A percentile compares a stretch with the other conserved stretches of the same genome.
Evolutionary conservation across 345 rosid species (phyloP).

Genomic region (Sisymbrium irio): DNA sequence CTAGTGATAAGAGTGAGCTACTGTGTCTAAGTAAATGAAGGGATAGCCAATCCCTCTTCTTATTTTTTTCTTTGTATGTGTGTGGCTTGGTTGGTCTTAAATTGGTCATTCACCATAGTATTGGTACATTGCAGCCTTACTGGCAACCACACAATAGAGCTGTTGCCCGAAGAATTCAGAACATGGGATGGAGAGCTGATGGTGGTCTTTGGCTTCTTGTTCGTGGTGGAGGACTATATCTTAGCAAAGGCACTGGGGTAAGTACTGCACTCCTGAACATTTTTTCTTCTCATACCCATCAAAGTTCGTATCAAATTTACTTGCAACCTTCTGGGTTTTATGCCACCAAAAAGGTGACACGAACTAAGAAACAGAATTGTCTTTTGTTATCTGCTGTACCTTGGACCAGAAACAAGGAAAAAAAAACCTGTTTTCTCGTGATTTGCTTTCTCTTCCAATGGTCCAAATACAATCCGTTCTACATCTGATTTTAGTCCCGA

Average conservation of each 20-base stretch:
- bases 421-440: not conserved
- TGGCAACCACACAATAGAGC: slow-evolving; percentile 99
- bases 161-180: slow-evolving; percentile 90
- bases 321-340: not conserved
- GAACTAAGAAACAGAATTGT: not conserved
- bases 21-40: not conserved
- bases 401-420: not conserved
- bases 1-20: not conserved
- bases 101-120: not conserved
- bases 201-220: slow-evolving; percentile 99
- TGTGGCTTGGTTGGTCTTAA: slow-evolving; percentile 13
- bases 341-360: not conserved
- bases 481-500: not conserved
- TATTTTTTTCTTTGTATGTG: not conserved
- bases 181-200: slow-evolving; percentile 99
- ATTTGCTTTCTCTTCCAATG: not conserved
- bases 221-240: slow-evolving; percentile 97
- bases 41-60: not conserved
- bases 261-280: slow-evolving; percentile 12
- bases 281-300: not conserved
- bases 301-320: not conserved
- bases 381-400: not conserved
- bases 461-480: not conserved
- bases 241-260: slow-evolving; percentile 95
- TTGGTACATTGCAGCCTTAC: slow-evolving; percentile 52